Evolutionary conservation across 2,329 filamentous ascomycete genomes (phyloP), one percentile per base, ranked within the genome.

Genomic region (Chaetomiaceae sp.): DNA sequence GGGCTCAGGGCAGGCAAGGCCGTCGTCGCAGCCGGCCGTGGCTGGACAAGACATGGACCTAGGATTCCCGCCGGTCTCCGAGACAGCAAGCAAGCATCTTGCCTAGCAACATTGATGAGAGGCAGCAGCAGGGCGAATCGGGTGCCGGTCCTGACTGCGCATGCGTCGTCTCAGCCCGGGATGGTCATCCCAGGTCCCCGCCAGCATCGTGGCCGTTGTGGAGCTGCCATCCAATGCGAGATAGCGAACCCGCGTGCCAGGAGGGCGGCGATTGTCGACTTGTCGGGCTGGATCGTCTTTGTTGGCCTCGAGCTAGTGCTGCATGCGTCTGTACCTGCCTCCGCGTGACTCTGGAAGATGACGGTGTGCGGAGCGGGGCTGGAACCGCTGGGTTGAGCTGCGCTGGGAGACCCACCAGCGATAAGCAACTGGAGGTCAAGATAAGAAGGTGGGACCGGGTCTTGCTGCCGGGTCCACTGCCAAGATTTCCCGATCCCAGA

Each of bases 341-440:
- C 48, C 47, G 40, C 40, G 48, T 51, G 48, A 51, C 48, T n/a
- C n/a, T n/a, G n/a, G n/a, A 33, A 39, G 33, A 40, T 45, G 48
- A 46, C 48, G 42, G 48, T 45, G 48, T 35, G 42, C 17, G 7
- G 40, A 34, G 42, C 48, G 42, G 48, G 48, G 48, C 48, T 13
- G 7, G 21, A 23, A 14, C n/a, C n/a, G n/a, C n/a, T n/a, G n/a
- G n/a, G n/a, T n/a, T n/a, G n/a, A n/a, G n/a, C n/a, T n/a, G n/a
- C n/a, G n/a, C n/a, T 10, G n/a, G 5, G 12, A 19, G 35, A 12
- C 19, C 23, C 44, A 47, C 14, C n/a, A 40, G 20, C n/a, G 20
- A 25, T 30, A 31, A 40, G 35, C 25, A 20, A 13, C 25, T n/a
- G n/a, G n/a, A n/a, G n/a, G n/a, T n/a, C n/a, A n/a, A n/a, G n/a